These are phyloP conservation scores for Mycena crocata DNA, from an alignment of 768 basidiomycete species.

Conservation along the genomic window DNA sequence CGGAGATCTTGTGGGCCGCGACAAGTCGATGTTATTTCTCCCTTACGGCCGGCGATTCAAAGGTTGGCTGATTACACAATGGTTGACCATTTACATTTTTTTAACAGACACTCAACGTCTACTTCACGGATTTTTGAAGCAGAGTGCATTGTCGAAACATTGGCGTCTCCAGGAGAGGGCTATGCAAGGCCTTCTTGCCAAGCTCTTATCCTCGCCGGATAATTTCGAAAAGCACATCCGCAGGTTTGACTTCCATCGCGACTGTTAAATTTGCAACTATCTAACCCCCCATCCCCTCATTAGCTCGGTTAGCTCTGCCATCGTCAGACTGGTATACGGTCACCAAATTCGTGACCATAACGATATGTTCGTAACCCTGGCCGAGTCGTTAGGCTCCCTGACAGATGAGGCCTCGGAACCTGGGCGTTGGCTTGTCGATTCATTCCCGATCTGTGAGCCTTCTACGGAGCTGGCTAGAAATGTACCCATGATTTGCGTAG, in stretches of 20 bases:
- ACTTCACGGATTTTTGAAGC: background rate
- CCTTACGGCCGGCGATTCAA: background rate
- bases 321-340: background rate
- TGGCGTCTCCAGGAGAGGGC: background rate
- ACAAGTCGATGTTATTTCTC: background rate
- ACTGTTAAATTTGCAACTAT: background rate
- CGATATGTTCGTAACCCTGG: background rate
- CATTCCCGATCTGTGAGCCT: background rate
- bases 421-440: constrained; percentile 5
- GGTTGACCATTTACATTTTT: too few species aligned
- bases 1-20: background rate
- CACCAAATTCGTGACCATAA: background rate
- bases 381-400: background rate
- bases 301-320: background rate
- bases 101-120: background rate
- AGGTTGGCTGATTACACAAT: too few species aligned
- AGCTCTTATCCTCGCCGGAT: background rate
- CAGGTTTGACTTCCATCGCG: background rate
- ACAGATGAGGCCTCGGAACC: background rate
- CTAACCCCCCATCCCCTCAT: background rate
- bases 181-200: background rate
- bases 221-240: background rate
- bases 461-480: background rate
- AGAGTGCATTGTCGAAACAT: background rate
- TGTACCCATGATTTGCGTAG: background rate